Evolutionary conservation across 164 flowering plant genomes (phyloP), one percentile per base, ranked within the genome.

Genomic region (Magnolia sinica): DNA sequence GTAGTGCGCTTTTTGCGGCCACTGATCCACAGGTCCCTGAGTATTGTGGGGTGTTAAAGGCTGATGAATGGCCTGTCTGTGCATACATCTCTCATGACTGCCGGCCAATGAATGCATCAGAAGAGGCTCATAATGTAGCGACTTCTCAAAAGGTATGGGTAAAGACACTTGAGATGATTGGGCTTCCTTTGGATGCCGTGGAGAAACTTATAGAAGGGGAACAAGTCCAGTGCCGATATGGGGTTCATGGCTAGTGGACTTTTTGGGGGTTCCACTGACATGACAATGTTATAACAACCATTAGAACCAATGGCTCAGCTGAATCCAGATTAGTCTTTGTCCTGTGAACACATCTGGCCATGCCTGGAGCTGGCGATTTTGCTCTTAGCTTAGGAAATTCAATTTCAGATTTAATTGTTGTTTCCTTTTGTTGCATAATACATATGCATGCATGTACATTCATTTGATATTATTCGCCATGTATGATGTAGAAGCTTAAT

Each of bases 31-130:
- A 93, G 82, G 83, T 96, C 76, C 88, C 89, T 11, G 98, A 94
- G 63, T 94, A 91, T 78, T 93, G 98, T 71, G 95, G 86, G 50
- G 71, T 87, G 75, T 78, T 96, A 82, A 96, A 89, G 83, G 81
- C 97, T 18, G 98, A 94, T 77, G 92, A 94, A 14, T 92, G 98
- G 98, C 98, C 98, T 50, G 93, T 89, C 22, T 89, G 96, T 85
- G 92, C 99, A 58, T 93, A 78, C 78, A 82, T 96, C 70, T 91
- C 95, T 63, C 90, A 88, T 71, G 98, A 93, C 68, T 96, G 99
- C 75, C 90, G 89, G 71, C 99, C 99, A 0, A 81, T 89, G 73
- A 96, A 90, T 81, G 91, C 98, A 73, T 94, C 99, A 0, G 98
- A 96, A 84, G 99, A 96, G 85, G 90, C 99, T 3, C 98, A 92